Evolutionary conservation across 2,329 filamentous ascomycete genomes (phyloP).

Genomic region (Dendryphion nanum): DNA sequence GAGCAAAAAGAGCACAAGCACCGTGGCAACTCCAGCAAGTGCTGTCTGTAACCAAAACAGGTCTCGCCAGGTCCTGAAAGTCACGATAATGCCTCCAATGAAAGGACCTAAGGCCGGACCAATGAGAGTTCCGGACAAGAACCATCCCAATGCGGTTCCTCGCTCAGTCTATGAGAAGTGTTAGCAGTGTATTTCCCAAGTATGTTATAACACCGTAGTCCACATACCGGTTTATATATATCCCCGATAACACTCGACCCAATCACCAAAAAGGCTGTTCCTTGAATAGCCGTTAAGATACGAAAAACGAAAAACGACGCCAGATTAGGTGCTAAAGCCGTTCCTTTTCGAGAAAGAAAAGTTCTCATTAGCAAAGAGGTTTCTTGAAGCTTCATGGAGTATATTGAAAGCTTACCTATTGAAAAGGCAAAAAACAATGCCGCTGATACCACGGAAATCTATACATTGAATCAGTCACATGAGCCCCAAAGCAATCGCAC

Average conservation of each 20-base stretch:
- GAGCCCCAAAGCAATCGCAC: neutral
- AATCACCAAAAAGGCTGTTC: conserved; percentile 71
- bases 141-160: conserved; percentile 72
- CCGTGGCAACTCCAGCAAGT: conserved; percentile 58
- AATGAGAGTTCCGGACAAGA: conserved; percentile 67
- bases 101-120: conserved; percentile 65
- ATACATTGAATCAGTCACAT: conserved; percentile 16
- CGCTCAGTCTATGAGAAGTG: conserved; percentile 58
- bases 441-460: conserved; percentile 61
- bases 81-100: conserved; percentile 74
- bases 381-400: no score
- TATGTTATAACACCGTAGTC: neutral
- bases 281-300: conserved; percentile 71
- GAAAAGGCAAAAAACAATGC: conserved; percentile 66
- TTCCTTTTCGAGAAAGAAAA: conserved; percentile 67
- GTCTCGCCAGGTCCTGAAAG: conserved; percentile 68
- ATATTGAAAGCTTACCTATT: no score
- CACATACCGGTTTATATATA: conserved; percentile 44
- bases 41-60: conserved; percentile 78
- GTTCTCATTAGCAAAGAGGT: no score
- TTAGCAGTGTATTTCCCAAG: no score
- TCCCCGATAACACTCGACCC: conserved; percentile 67
- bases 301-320: conserved; percentile 72
- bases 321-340: conserved; percentile 69
- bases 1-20: conserved; percentile 64